A percentile compares a stretch with the other conserved stretches of the same genome.
Evolutionary conservation across 2,329 filamentous ascomycete species (phyloP).

Genomic region (Cladophialophora exuberans): DNA sequence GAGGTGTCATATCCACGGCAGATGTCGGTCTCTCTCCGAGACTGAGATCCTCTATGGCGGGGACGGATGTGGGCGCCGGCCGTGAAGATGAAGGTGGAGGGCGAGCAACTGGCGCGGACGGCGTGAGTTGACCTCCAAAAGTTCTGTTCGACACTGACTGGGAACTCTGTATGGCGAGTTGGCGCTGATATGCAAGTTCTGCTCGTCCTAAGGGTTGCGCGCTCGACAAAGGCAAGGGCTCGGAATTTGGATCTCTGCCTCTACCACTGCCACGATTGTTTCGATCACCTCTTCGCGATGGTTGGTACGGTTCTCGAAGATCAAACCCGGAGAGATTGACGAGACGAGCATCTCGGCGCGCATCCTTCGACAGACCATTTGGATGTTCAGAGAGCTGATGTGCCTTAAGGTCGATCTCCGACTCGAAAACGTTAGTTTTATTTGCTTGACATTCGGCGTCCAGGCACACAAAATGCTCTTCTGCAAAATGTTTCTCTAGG

Average conservation of each 20-base stretch:
- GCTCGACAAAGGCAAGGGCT: constrained; percentile 74
- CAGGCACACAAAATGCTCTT: constrained; percentile 82
- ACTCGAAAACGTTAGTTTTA: constrained; percentile 96
- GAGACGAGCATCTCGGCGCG: constrained; percentile 76
- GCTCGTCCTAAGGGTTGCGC: constrained; percentile 81
- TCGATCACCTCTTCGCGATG: constrained; percentile 58
- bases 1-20: constrained; percentile 60
- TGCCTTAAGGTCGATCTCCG: constrained; percentile 91
- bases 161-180: constrained; percentile 86
- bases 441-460: constrained; percentile 91
- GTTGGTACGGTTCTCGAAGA: constrained; percentile 71
- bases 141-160: constrained; percentile 78
- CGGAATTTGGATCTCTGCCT: constrained; percentile 84
- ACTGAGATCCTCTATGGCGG: constrained; percentile 56
- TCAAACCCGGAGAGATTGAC: constrained; percentile 91
- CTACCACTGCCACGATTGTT: constrained; percentile 62
- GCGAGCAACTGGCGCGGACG: constrained; percentile 43
- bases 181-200: constrained; percentile 87
- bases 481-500: constrained; percentile 82
- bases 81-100: constrained; percentile 36
- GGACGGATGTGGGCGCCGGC: constrained; percentile 34
- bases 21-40: constrained; percentile 53
- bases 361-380: constrained; percentile 77
- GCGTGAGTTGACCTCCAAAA: constrained; percentile 79
- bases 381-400: constrained; percentile 87